A percentile compares a stretch with the other conserved stretches of the same genome.
Conservation (phyloP, 2,329 filamentous ascomycete genomes). For the Atkinsonella texensis region DNA sequence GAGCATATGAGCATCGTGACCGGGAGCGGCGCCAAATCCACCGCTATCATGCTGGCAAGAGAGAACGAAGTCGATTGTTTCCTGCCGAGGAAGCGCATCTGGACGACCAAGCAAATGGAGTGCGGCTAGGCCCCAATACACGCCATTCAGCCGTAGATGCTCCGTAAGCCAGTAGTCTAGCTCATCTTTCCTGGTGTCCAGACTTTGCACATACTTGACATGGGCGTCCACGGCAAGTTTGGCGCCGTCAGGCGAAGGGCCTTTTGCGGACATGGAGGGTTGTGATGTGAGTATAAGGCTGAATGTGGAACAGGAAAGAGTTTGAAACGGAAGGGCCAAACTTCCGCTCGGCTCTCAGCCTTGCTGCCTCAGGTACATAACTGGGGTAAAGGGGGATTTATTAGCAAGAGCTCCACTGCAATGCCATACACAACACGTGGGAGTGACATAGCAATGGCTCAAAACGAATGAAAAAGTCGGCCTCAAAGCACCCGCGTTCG, state of each 20-base stretch:
- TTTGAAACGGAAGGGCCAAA: neutral
- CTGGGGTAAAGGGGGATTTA: neutral
- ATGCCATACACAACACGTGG: neutral
- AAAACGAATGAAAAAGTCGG: too few relatives aligned
- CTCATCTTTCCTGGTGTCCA: conserved; percentile 87
- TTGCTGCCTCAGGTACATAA: neutral
- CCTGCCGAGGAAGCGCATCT: conserved; percentile 65
- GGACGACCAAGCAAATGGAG: conserved; percentile 75
- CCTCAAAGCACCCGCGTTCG: too few relatives aligned
- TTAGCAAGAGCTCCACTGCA: neutral
- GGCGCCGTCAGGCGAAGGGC: conserved; percentile 23
- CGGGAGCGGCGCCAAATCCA: conserved; percentile 86
- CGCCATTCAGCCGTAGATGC: conserved; percentile 84
- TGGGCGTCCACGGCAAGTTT: conserved; percentile 48
- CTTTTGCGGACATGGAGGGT: conserved; percentile 18
- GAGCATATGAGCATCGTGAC: conserved; percentile 91
- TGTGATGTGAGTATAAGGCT: neutral
- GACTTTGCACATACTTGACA: conserved; percentile 82
- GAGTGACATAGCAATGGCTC: too few relatives aligned
- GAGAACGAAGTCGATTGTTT: conserved; percentile 85
- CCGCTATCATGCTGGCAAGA: conserved; percentile 84
- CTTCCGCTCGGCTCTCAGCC: neutral
- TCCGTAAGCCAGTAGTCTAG: conserved; percentile 97
- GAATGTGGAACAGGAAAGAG: neutral
- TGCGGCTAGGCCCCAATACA: conserved; percentile 92